Percentiles rank a stretch among this genome's conserved stretches.
Conservation (phyloP, 2,329 filamentous ascomycete species). For the Cercospora janseana region DNA sequence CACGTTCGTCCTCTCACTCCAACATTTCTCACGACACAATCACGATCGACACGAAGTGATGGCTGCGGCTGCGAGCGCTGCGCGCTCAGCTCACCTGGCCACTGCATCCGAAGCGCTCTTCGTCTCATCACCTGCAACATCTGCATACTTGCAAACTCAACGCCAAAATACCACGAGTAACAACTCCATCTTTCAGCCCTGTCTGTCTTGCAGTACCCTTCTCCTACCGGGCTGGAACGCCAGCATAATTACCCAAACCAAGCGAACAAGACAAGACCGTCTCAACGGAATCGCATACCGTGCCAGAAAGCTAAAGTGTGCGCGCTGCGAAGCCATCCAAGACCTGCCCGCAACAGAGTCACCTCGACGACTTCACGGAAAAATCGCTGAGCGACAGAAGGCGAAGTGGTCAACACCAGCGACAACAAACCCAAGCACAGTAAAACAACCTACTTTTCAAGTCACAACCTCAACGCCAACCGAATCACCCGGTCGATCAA, state of each 20-base stretch:
- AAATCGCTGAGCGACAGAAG: background rate
- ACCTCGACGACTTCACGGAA: background rate
- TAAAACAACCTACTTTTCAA: background rate
- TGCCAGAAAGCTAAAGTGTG: background rate
- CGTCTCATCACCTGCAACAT: constrained; percentile 18
- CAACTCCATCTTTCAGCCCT: constrained; percentile 55
- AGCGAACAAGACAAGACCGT: constrained; percentile 13
- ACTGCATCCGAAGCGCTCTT: constrained; percentile 10
- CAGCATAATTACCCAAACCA: background rate
- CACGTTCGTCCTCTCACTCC: background rate
- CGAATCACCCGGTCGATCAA: background rate
- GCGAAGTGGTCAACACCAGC: background rate
- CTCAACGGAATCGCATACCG: background rate
- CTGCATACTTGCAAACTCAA: constrained; percentile 20
- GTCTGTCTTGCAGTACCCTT: constrained; percentile 61
- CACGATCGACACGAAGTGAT: background rate
- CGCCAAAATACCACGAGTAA: constrained; percentile 38
- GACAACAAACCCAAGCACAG: background rate
- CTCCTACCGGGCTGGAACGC: constrained; percentile 51
- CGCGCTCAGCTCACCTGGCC: constrained; percentile 8
- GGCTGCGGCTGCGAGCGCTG: background rate
- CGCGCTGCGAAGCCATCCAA: background rate
- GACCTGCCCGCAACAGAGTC: background rate
- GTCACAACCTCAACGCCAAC: background rate
- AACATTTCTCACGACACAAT: background rate